phyloP scores from a whole-genome alignment of 2,329 filamentous ascomycete genomes.

The Lecanicillium sp. region DNA sequence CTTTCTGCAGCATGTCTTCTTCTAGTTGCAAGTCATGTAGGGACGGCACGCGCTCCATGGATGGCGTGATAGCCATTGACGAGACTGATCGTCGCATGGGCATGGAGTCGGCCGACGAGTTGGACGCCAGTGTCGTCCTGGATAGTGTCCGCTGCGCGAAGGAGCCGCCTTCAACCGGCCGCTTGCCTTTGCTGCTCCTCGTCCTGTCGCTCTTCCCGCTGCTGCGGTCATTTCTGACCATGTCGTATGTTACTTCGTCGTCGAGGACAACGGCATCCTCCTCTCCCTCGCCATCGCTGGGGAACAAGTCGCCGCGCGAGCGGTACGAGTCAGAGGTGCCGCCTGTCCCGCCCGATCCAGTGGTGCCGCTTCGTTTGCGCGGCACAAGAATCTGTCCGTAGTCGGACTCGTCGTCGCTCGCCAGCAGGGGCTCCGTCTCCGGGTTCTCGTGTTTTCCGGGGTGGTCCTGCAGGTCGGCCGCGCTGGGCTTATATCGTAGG shows the following conservation, averaged over 20 bases:
- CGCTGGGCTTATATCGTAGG: slow-evolving; percentile 82
- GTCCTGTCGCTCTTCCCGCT: slow-evolving; percentile 53
- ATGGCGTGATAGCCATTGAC: slow-evolving; percentile 29
- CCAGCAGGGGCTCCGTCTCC: slow-evolving; percentile 67
- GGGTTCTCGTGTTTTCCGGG: slow-evolving; percentile 50
- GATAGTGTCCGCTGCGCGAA: slow-evolving; percentile 47
- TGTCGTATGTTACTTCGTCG: slow-evolving; percentile 82
- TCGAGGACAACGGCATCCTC: slow-evolving; percentile 90
- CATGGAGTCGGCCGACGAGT: slow-evolving; percentile 29
- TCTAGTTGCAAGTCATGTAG: slow-evolving; percentile 48
- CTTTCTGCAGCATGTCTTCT: slow-evolving; percentile 43
- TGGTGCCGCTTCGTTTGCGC: slow-evolving; percentile 67
- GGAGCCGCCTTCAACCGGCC: slow-evolving; percentile 30
- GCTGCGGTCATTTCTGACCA: slow-evolving; percentile 69
- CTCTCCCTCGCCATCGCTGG: slow-evolving; percentile 77
- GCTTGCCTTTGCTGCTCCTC: slow-evolving; percentile 54
- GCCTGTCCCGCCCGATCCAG: slow-evolving; percentile 72
- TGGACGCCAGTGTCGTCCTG: slow-evolving; percentile 50
- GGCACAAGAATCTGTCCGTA: slow-evolving; percentile 25
- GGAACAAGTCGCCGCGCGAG: slow-evolving; percentile 84
- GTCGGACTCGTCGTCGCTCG: slow-evolving; percentile 26
- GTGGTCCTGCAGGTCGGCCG: slow-evolving; percentile 84
- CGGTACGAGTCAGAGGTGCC: slow-evolving; percentile 81
- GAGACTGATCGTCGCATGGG: slow-evolving; percentile 21
- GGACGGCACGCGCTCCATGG: slow-evolving; percentile 36